Base-by-base conservation (phyloP, 768 basidiomycete genomes). In the Mycena epipterygia region DNA sequence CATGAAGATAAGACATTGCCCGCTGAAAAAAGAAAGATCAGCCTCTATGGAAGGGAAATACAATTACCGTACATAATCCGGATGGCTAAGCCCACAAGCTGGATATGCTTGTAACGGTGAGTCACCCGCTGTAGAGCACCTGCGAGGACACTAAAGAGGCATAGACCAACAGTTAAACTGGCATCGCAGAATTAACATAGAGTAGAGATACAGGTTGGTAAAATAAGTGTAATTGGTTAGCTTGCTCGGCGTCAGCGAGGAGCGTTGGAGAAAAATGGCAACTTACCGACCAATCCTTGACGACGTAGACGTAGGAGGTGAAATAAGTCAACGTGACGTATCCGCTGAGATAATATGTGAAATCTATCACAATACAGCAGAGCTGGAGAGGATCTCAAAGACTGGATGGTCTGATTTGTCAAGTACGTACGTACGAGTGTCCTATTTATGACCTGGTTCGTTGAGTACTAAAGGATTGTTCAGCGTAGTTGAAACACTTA, bases 101-200 rank as follows among this genome's bases (percentile, higher is more conserved):
- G 82, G 51, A 88, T 59, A 58, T 59, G 67, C 81, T 89, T 89
- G 79, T 86, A 86, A 23, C 85, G 83, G 60, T 81, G 81, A 25
- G 79, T 78, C 39, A 76, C 80, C 42, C 80, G 79, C 81, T 87
- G 84, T 71, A 84, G 68, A n/a, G 82, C 73, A 21, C 88, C 89
- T 8, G 81, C 86, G 25, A 79, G 23, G 73, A 89, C 82, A 39
- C 84, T 87, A 70, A 88, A 88, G 70, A 88, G 74, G 32, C 86
- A 87, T 21, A 84, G 77, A 5, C 81, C 79, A 64, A 87, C 77
- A 21, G 82, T 83, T 71, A 86, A 81, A 3, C 81, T 84, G 30
- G n/a, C n/a, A n/a, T n/a, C n/a, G n/a, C n/a, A n/a, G n/a, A n/a
- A n/a, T n/a, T n/a, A n/a, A n/a, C n/a, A n/a, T n/a, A n/a, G n/a